Base-by-base conservation (phyloP, 257 asterid genomes). In the Perilla frutescens region DNA sequence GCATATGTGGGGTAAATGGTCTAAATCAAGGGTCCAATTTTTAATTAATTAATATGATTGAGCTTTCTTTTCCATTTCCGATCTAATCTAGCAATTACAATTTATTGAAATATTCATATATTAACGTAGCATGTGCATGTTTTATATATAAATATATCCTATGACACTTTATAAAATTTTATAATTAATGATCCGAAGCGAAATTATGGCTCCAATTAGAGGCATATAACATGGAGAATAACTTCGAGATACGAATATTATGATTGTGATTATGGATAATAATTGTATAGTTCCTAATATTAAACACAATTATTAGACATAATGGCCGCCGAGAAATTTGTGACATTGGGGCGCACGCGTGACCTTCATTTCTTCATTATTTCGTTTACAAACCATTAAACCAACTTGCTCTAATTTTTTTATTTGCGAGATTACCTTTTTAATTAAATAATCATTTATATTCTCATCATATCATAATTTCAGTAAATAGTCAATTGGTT, bases 301-400 rank as follows among this genome's bases (percentile, higher is more conserved):
- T 72, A 79, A 79, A 79, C 84, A 76, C 48, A 70, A 79, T 82
- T 56, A 82, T 82, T 72, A 15, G 59, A 57, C 54, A 77, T 83
- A 65, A 77, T 83, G 53, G 44, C 36, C 49, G 40, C 65, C 8
- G 32, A 65, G 70, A 77, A 66, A 65, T 73, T 79, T 66, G 68
- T 66, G 81, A 59, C 68, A 76, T 59, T 48, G 44, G 15, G 56
- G 9, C 26, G 85, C 85, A 77, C 78, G 85, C 85, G 70, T 81
- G 77, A 73, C n/a, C 34, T 73, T 76, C 43, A 58, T 79, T 79
- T 76, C 60, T 64, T 65, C 9, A 75, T 79, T 76, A 79, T 76
- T 68, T 50, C 13, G 32, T 55, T 58, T 64, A 44, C 67, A 47
- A 53, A 7, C 9, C 43, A 4, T 13, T 37, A 62, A 45, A 3